These are phyloP conservation scores for Gautieria morchelliformis DNA, from an alignment of 768 basidiomycete genomes.

Conservation along the genomic window DNA sequence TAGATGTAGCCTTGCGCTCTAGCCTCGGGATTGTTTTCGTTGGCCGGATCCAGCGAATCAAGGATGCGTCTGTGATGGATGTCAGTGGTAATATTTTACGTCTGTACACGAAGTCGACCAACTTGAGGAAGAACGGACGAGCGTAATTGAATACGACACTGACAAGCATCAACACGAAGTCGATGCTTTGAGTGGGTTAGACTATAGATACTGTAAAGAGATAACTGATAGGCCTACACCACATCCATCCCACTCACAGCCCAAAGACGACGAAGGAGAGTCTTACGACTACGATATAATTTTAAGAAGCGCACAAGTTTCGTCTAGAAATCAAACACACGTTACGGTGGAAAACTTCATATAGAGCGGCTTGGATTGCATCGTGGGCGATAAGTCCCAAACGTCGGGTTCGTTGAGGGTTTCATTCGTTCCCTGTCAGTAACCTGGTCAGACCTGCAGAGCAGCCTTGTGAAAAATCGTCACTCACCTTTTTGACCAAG, in stretches of 20 bases:
- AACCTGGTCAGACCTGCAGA: not conserved
- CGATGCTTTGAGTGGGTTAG: constrained; percentile 32
- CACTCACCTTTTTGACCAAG: constrained; percentile 39
- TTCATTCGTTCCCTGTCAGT: constrained; percentile 31
- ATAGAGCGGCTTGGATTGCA: constrained; percentile 60
- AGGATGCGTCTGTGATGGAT: constrained; percentile 33
- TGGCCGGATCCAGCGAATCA: constrained; percentile 36
- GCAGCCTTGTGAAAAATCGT: not conserved
- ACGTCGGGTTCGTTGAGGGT: constrained; percentile 66
- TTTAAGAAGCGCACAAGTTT: not conserved
- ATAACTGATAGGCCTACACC: constrained; percentile 16
- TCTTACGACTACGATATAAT: constrained; percentile 12
- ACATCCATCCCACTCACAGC: constrained; percentile 39
- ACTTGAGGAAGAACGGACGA: constrained; percentile 81
- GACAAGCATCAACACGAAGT: constrained; percentile 56
- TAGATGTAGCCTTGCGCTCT: constrained; percentile 64
- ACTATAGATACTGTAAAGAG: not conserved
- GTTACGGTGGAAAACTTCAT: constrained; percentile 31
- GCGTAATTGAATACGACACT: constrained; percentile 72
- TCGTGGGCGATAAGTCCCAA: constrained; percentile 59
- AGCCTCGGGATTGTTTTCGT: constrained; percentile 37
- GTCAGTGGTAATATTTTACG: not conserved
- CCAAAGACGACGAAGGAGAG: constrained; percentile 36
- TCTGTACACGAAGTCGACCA: constrained; percentile 14
- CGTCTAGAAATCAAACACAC: constrained; percentile 11